Evolutionary conservation across 176 grass and related monocot genomes (phyloP).

Genomic region (Neostapfia colusana): DNA sequence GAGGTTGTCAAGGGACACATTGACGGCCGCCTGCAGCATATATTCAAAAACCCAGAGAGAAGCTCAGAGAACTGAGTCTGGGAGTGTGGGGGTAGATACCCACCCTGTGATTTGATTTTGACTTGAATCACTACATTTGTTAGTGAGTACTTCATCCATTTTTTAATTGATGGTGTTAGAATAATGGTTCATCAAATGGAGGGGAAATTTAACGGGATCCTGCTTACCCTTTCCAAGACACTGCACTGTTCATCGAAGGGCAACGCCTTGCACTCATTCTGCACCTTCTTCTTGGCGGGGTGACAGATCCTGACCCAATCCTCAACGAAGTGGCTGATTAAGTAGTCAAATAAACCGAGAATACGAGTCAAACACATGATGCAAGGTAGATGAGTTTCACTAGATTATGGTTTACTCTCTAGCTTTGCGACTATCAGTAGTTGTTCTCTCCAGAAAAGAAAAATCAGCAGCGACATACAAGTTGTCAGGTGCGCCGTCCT

Average conservation of each 20-base stretch:
- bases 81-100: not conserved
- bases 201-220: not conserved
- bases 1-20: conserved; percentile 71
- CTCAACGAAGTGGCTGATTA: conserved; percentile 73
- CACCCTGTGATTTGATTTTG: not conserved
- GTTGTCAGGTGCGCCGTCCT: conserved; percentile 52
- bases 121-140: not conserved
- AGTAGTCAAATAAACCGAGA: not conserved
- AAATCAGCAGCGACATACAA: conserved; percentile 44
- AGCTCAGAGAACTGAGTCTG: not conserved
- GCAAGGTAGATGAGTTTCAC: too few species aligned
- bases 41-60: not conserved
- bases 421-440: too few species aligned
- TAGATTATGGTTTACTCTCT: too few species aligned
- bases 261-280: conserved; percentile 5
- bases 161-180: not conserved
- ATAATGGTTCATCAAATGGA: not conserved
- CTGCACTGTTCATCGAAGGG: conserved; percentile 62
- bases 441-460: not conserved
- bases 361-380: not conserved
- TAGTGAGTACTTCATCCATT: not conserved
- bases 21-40: conserved; percentile 60
- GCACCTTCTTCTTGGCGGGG: conserved; percentile 65
- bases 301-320: conserved; percentile 81
- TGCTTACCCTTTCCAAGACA: conserved; percentile 62